Conservation (phyloP, 1,284 basidiomycete species). For the Leccinum solheimii region DNA sequence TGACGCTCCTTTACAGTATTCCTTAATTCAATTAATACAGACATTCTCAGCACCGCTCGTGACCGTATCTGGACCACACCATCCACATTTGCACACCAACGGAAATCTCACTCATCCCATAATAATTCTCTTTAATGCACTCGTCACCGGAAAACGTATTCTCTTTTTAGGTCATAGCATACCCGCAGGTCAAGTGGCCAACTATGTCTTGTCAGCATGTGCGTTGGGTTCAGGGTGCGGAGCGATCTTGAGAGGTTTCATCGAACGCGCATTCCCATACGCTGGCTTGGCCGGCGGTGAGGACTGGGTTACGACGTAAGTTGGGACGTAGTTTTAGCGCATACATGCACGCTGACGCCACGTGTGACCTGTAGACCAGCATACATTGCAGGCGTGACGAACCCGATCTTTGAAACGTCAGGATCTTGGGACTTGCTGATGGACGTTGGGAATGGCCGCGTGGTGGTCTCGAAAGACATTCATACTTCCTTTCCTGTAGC, state of each 20-base stretch:
- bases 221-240: conserved; percentile 91
- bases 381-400: conserved; percentile 95
- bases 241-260: conserved; percentile 79
- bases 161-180: conserved; percentile 90
- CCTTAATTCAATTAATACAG: conserved; percentile 86
- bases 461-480: conserved; percentile 86
- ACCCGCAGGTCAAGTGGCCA: conserved; percentile 85
- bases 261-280: conserved; percentile 91
- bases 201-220: conserved; percentile 90
- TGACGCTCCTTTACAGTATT: conserved; percentile 65
- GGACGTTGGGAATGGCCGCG: conserved; percentile 83
- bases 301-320: conserved; percentile 86
- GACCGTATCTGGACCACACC: conserved; percentile 71
- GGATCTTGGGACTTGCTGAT: conserved; percentile 91
- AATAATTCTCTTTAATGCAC: conserved; percentile 92
- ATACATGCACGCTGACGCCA: conserved; percentile 9
- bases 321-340: conserved; percentile 13
- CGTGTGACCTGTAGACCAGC: conserved; percentile 56
- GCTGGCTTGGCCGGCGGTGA: conserved; percentile 87
- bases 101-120: conserved; percentile 91
- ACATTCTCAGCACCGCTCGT: conserved; percentile 76
- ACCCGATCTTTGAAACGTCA: conserved; percentile 90
- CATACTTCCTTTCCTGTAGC: conserved; percentile 55
- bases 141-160: conserved; percentile 90
- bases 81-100: conserved; percentile 91